Evolutionary conservation across 1,284 basidiomycete genomes (phyloP), one percentile per base, ranked within the genome.

Genomic region (Gomphus sp.): DNA sequence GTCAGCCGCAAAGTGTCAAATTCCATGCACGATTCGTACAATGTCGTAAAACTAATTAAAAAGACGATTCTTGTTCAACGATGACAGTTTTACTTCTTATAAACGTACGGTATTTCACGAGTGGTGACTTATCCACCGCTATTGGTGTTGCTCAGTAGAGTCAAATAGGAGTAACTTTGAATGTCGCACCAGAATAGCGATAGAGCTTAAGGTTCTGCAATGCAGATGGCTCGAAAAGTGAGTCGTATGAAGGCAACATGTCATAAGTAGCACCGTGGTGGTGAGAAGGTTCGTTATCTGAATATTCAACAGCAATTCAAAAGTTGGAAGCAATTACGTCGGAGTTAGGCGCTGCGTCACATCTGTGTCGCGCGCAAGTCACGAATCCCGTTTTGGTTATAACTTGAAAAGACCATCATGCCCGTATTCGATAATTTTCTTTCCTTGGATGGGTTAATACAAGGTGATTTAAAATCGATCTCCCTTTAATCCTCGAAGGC

Each of bases 71-170:
- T 25, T 22, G 10, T 3, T 9, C 1, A 25, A 31, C 4, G 4
- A 34, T 41, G 39, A 44, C 53, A 10, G 18, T 5, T 43, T 18
- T 14, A 11, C 16, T 34, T 45, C 41, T 8, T 31, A n/a, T 37
- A 28, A 9, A 59, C 62, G 11, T 39, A 66, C 64, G 57, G 60
- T 66, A 63, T 61, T 64, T 65, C 39, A 62, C 64, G 18, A 63
- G 47, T 9, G 64, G 60, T 22, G 64, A 65, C 58, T 64, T 65
- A 55, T 66, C 65, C 28, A 66, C 54, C 22, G 63, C 59, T n/a
- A 61, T 61, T 64, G 62, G 36, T 41, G 59, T 10, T 43, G 44
- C 9, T 47, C 44, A 34, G 10, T 39, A 16, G 37, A 22, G 18
- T 22, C 31, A 44, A 44, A 25, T 11, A 56, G 51, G 31, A 9